Percentiles rank a stretch among this genome's conserved stretches.
Evolutionary conservation across 176 grass and related monocot species (phyloP).

Genomic region (Puccinellia tenuiflora): DNA sequence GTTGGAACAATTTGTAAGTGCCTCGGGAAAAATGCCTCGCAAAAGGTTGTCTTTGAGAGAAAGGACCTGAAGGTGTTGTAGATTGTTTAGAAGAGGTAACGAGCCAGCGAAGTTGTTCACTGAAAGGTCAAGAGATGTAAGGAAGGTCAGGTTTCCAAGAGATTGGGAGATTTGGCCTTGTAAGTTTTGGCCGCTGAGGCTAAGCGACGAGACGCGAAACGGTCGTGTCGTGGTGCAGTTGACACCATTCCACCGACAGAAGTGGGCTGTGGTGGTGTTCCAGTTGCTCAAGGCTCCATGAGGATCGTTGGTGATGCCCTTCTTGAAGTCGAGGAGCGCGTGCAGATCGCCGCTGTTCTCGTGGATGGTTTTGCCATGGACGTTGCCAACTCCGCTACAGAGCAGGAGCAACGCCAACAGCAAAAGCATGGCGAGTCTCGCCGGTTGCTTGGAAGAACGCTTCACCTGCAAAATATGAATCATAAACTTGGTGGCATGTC

Average conservation of each 20-base stretch:
- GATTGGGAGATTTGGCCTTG: background rate
- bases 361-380: background rate
- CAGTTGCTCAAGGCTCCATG: background rate
- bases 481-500: background rate
- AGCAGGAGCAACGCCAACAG: background rate
- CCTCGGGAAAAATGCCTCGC: background rate
- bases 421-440: background rate
- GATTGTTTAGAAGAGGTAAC: no score
- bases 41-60: background rate
- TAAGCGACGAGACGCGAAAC: background rate
- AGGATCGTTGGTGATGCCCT: background rate
- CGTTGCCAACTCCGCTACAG: background rate
- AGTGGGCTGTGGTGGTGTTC: background rate
- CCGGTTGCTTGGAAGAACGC: background rate
- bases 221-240: background rate
- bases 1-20: background rate
- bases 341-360: background rate
- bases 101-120: no score
- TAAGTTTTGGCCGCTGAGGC: background rate
- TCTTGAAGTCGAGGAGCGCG: background rate
- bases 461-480: background rate
- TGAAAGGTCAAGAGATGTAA: no score
- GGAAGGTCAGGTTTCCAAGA: background rate
- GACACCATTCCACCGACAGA: background rate
- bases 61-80: no score